Base-by-base conservation (phyloP, 176 grass and related monocot species). In the Pontederia crassipes region DNA sequence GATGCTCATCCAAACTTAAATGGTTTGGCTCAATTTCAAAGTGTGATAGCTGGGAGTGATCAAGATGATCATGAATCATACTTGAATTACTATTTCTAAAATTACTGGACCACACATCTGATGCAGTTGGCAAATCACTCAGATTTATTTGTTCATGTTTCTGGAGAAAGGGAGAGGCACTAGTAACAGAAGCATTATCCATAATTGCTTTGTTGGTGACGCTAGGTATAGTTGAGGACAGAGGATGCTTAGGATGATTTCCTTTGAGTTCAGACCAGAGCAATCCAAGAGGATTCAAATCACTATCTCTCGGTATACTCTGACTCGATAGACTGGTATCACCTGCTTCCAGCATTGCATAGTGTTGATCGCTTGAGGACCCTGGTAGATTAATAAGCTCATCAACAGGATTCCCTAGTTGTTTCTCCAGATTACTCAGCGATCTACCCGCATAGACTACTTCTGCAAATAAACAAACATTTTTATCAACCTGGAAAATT, bases 251-350 rank as follows among this genome's bases (percentile, higher is more conserved):
- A 12, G 74, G 74, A 69, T 93, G 84, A 62, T 79, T 81, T 55
- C 79, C 84, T 83, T 98, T 85, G 48, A 98, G 82, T 60, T 98
- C 94, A 74, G 94, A 98, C 94, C 88, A 98, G 59, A 88, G 79
- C 49, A 98, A 85, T 29, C 88, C 88, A 67, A 98, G 84, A 83
- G 85, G 85, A 51, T 83, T 98, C 45, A 86, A 57, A 59, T 93
- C 89, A 71, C 74, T 80, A 71, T 86, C 85, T 59, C 75, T 74
- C 12, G 59, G 62, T 61, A 62, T 53, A 65, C 77, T 70, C 68
- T 70, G 79, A 46, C 69, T 72, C 10, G 64, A 60, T 58, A 79
- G 72, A 66, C 74, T 86, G 62, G 68, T 61, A 64, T 89, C 85
- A 12, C 60, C 81, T 52, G 73, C 26, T 72, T 48, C 65, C 4